Base-by-base conservation (phyloP, 768 basidiomycete genomes). In the Psilocybe cubensis region DNA sequence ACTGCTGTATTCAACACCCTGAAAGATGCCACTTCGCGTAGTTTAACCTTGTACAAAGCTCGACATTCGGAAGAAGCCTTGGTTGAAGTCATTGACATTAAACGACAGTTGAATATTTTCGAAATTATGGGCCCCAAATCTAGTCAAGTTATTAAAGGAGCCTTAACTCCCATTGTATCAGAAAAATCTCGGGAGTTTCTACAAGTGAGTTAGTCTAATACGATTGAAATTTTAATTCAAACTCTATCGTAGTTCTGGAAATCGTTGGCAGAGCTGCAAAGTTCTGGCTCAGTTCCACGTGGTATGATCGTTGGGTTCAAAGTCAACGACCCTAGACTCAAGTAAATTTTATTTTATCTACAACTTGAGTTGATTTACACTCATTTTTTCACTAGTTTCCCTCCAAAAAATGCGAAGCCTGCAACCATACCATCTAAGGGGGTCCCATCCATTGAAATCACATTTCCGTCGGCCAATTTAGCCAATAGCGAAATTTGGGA, bases 111-210 rank as follows among this genome's bases (percentile, higher is more conserved):
- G 41, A 91, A 91, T 59, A 79, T 86, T 4, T 96, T 96, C 63
- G 96, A 98, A 69, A 83, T 98, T 29, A 89, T 91, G 78, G 96
- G 96, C 2, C 92, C 92, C 3, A 90, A 86, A 67, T 80, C 91
- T 0, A 91, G 81, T 52, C 88, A 91, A 66, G 83, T 95, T 10
- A 70, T 90, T 49, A 85, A 82, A 63, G 88, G 88, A 23, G 84
- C 82, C 1, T 66, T 91, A 43, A 80, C 74, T 20, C 83, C 83
- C 6, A 74, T 78, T 11, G 67, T 72, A 3, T 72, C 76, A 5
- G 81, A 87, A 41, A 71, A 79, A 2, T 74, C 84, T 41, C 71
- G 70, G 31, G 86, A 86, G 10, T 88, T 90, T 54, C 79, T 76
- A 54, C 78, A 86, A 79, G 91, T 89, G 48, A 25, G 63, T 50